These are phyloP conservation scores for Yarrowia porcina DNA, from an alignment of 805 yeast genomes.

Conservation along the genomic window DNA sequence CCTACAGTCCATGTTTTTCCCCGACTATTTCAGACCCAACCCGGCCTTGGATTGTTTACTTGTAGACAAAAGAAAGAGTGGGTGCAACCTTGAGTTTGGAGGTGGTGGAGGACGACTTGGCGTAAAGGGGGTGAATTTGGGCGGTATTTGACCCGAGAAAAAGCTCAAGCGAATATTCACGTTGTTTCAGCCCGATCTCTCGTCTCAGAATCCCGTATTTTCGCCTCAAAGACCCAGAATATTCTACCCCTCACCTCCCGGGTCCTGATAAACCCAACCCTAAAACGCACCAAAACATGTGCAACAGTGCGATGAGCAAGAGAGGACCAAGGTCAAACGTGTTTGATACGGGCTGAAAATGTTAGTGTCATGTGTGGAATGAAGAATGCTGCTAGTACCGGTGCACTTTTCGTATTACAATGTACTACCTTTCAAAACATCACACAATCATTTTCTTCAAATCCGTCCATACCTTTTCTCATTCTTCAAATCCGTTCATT, in stretches of 20 bases:
- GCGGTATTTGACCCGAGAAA: not conserved
- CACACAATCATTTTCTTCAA: too few species aligned
- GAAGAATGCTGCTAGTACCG: too few species aligned
- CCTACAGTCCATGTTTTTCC: constrained; percentile 12
- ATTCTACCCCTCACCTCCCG: not conserved
- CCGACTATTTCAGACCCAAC: not conserved
- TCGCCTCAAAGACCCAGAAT: not conserved
- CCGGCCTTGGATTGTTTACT: not conserved
- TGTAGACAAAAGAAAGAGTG: not conserved
- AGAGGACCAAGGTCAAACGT: too few species aligned
- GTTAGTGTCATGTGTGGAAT: too few species aligned
- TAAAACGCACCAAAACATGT: constrained; percentile 19
- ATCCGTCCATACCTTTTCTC: too few species aligned
- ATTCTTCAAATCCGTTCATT: too few species aligned
- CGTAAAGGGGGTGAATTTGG: not conserved
- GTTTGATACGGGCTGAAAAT: too few species aligned
- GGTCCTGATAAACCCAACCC: not conserved
- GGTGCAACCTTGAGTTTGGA: not conserved
- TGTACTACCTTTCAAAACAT: too few species aligned
- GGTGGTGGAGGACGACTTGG: too few species aligned
- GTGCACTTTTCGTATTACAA: too few species aligned
- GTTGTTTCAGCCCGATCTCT: not conserved
- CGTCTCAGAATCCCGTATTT: not conserved
- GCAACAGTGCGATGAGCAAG: constrained; percentile 9
- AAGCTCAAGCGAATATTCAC: not conserved